Conservation (phyloP, 1,284 basidiomycete genomes). For the Fomitopsis pinicola region DNA sequence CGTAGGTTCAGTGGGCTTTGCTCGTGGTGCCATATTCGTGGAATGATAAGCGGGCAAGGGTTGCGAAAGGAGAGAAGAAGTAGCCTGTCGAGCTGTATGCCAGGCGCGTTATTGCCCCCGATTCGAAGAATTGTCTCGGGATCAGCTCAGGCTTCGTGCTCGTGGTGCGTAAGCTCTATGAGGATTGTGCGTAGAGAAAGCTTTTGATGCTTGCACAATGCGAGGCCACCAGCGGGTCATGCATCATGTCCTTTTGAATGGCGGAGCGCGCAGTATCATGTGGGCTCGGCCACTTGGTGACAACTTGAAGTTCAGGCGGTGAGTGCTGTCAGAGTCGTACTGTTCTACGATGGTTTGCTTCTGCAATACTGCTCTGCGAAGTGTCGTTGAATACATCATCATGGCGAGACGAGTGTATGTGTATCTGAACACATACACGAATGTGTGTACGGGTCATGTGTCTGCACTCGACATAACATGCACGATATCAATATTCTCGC, state of each 20-base stretch:
- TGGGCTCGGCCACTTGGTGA: no score
- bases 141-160: background rate
- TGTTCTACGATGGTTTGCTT: no score
- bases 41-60: background rate
- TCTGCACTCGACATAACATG: no score
- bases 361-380: no score
- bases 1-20: constrained; percentile 15
- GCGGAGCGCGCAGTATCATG: no score
- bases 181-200: background rate
- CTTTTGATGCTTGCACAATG: background rate
- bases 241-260: background rate
- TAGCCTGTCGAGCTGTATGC: background rate
- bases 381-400: no score
- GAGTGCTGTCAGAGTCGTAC: no score
- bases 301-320: no score
- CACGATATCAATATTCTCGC: no score
- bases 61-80: background rate
- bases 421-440: no score
- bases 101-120: background rate
- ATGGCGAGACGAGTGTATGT: no score
- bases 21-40: constrained; percentile 18
- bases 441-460: no score
- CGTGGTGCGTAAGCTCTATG: background rate
- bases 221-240: background rate
- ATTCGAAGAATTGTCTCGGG: background rate